Base-by-base conservation (phyloP, 225 moss, liverwort and hornwort species). In the Lunularia cruciata region DNA sequence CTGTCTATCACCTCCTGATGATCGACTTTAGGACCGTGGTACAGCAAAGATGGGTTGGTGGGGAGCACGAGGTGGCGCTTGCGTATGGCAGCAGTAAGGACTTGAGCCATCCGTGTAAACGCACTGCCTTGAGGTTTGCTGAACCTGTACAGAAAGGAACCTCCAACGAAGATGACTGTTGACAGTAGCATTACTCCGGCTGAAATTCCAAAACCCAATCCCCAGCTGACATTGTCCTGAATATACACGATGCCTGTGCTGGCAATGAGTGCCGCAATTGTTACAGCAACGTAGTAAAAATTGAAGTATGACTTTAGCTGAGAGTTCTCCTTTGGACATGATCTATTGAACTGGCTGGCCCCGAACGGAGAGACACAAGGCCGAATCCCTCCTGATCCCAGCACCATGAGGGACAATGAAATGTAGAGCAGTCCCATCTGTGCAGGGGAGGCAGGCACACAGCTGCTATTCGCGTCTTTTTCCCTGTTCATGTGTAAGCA, bases 101-200 rank as follows among this genome's bases (percentile, higher is more conserved):
- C 80, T 27, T 80, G 75, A 6, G 63, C 49, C 83, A 83, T 75
- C 65, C 75, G 75, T 0, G 83, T 78, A 72, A 78, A 73, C 2
- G 83, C 62, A 31, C 83, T 83, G 16, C 76, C 75, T 58, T 22
- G 72, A 38, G 72, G 60, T 6, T 39, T 35, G 5, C 19, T 75
- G 47, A 68, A 80, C 51, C 76, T 68, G 62, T 79, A 83, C 0
- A 73, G 25, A 3, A 36, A 47, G 0, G 59, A 47, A 31, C 83
- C 83, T 23, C 65, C 60, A 6, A 73, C 37, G 75, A 83, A 78
- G 20, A 73, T 11, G 9, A 49, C 19, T 11, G 72, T 60, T 54
- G 76, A 70, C 1, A 79, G 2, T 10, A 73, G 2, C 66, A 76
- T 70, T 26, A 70, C 60, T 0, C 58, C 30, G 22, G 73, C 30